phyloP scores from a whole-genome alignment of 2,329 filamentous ascomycete genomes.

The Pseudogymnoascus sp. region DNA sequence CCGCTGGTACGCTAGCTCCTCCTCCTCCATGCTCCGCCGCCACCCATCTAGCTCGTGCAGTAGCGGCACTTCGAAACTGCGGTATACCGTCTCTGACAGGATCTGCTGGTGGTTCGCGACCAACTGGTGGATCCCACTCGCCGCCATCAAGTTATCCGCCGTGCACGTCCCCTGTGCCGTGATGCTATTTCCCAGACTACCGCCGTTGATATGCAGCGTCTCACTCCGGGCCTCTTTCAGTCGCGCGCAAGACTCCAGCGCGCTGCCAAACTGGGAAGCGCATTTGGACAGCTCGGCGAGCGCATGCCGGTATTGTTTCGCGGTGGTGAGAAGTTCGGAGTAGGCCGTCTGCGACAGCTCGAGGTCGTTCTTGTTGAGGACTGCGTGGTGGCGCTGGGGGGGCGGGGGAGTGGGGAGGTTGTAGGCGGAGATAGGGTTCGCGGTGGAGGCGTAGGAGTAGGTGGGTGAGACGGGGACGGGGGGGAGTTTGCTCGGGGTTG shows the following conservation, averaged over 20 bases:
- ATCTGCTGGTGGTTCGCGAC: slow-evolving; percentile 66
- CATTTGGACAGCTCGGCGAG: slow-evolving; percentile 54
- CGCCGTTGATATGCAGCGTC: slow-evolving; percentile 36
- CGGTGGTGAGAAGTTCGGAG: slow-evolving; percentile 52
- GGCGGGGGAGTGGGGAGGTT: slow-evolving; percentile 52
- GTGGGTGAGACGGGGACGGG: slow-evolving; percentile 56
- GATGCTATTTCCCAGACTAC: slow-evolving; percentile 34
- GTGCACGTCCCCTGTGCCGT: slow-evolving; percentile 48
- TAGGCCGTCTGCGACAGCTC: slow-evolving; percentile 57
- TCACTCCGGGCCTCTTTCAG: slow-evolving; percentile 60
- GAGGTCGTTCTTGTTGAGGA: slow-evolving; percentile 57
- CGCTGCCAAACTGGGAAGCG: slow-evolving; percentile 56
- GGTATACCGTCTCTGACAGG: slow-evolving; percentile 60
- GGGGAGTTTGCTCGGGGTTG: slow-evolving; percentile 49
- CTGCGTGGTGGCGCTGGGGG: slow-evolving; percentile 47
- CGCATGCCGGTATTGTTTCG: slow-evolving; percentile 57
- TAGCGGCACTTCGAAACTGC: slow-evolving; percentile 60
- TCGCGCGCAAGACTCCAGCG: slow-evolving; percentile 60
- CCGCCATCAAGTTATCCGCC: slow-evolving; percentile 54
- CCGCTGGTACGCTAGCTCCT: slow-evolving; percentile 52
- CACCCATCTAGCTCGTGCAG: slow-evolving; percentile 63
- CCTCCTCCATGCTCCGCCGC: slow-evolving; percentile 56
- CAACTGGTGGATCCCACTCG: slow-evolving; percentile 59
- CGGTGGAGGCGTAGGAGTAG: slow-evolving; percentile 56
- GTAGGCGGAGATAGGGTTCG: slow-evolving; percentile 52